Evolutionary conservation across 805 yeast species (phyloP), one percentile per base, ranked within the genome.

Genomic region (Jamesozyma rosinii): DNA sequence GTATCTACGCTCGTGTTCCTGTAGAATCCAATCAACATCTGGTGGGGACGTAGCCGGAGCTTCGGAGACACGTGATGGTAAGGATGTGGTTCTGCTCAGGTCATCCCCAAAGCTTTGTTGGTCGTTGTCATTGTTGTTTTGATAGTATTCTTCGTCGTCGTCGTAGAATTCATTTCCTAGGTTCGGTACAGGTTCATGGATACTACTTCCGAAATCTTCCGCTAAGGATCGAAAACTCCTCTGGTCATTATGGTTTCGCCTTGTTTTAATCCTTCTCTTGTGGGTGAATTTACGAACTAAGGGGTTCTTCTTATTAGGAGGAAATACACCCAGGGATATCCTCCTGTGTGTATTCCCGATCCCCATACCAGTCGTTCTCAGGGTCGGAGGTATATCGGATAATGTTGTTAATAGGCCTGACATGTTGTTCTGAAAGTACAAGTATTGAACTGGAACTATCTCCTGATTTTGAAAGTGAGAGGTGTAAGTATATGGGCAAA

Each of bases 301-400:
- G 4, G 71, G 71, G n/a, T 67, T 65, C 49, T 63, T 61, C 26
- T 67, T 68, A 38, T 69, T 61, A 2, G 71, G 70, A 5, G 68
- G 67, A 4, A 67, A 55, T 46, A 69, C 67, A 4, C 63, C 64
- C 15, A 67, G 47, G 3, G 68, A 57, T 30, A 67, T 57, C 43
- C 67, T 63, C 45, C 71, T 51, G 38, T 66, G 70, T 3, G 68
- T 61, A 47, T 61, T 68, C 5, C 66, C 69, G 38, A 68, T 64
- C 44, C 72, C 72, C 52, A 67, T 61, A 38, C 72, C 72, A 44
- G 63, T 61, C 6, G 71, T 65, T 44, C 65, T 55, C 30, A 67
- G 57, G 14, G 58, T 58, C n/a, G 69, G 66, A 34, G 66, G 67
- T 14, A 65, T 57, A 36, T 62, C 61, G n/a, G 64, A 53, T n/a